These are phyloP conservation scores for Mucor racemosus DNA, from an alignment of 371 early-diverging fungal genomes.

Conservation along the genomic window DNA sequence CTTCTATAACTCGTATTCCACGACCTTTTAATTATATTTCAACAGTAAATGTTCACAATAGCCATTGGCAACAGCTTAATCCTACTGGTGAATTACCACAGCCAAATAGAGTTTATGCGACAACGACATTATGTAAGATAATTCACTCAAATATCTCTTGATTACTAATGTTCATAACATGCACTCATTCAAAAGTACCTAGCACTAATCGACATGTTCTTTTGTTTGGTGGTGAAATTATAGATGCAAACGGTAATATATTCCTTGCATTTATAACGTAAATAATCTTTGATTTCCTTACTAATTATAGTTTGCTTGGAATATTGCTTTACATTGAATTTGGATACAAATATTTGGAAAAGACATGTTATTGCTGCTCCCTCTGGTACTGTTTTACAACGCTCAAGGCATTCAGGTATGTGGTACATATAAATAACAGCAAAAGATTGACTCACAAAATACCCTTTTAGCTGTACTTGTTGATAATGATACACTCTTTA, in stretches of 20 bases:
- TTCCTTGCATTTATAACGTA: background rate
- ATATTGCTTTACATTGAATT: slow-evolving; percentile 5
- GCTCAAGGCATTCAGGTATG: slow-evolving; percentile 8
- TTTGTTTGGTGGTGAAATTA: slow-evolving; percentile 9
- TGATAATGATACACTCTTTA: background rate
- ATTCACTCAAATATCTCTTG: background rate
- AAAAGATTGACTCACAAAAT: background rate
- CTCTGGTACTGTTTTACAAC: background rate
- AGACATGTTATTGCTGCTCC: background rate
- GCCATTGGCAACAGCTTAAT: background rate
- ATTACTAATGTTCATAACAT: background rate
- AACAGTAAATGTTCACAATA: background rate
- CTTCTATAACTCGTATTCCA: background rate
- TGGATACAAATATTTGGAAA: background rate
- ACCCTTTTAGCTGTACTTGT: background rate
- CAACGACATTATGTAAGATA: background rate
- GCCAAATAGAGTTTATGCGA: background rate
- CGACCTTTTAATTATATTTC: background rate
- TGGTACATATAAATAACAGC: too few species aligned
- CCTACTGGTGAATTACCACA: background rate
- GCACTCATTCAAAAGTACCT: background rate
- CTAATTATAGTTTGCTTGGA: background rate
- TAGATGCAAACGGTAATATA: slow-evolving; percentile 4
- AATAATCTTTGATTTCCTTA: too few species aligned
- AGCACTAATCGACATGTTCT: slow-evolving; percentile 5